Evolutionary conservation across 1,284 basidiomycete genomes (phyloP), one percentile per base, ranked within the genome.

Genomic region (Schizophyllum commune): DNA sequence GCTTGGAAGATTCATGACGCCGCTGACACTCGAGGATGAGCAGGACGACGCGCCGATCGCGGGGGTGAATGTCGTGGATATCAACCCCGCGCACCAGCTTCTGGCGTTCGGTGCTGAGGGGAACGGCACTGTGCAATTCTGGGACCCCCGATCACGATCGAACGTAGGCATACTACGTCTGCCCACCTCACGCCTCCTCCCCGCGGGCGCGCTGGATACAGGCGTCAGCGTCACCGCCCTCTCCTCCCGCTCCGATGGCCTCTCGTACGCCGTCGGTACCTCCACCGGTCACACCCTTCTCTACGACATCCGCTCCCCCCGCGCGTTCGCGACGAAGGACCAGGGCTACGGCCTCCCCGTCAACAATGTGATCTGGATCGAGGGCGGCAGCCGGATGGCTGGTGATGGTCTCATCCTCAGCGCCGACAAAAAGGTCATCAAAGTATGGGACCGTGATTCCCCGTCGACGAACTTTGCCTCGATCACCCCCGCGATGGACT

Each of bases 341-440:
- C 96, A 99, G 74, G 97, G 97, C 1, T 99, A 99, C 69, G 95
- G 96, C 1, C 76, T 99, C 53, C 91, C 96, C 0, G 84, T 99
- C 57, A 92, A 91, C 71, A 89, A 83, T 60, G 84, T 99, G 1
- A 75, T 81, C 34, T 99, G 97, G 97, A 85, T 98, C 27, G 91
- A 95, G 67, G 94, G 92, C 47, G 89, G 91, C 11, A 83, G 79
- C 59, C 79, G 85, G 56, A 91, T 95, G 77, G 88, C 91, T 1
- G 91, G 93, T 52, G 92, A 96, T 65, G 90, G 92, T 0, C 83
- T 95, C 73, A 83, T 98, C 11, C 78, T 96, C 55, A 94, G 89
- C 72, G 91, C 92, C 0, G 96, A 98, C 74, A 91, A 87, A 72
- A 97, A 97, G 72, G 94, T 98, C 34, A 85, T 98, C 70, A 98